These are phyloP conservation scores for Candida maris DNA, from an alignment of 805 yeast genomes.

Conservation along the genomic window DNA sequence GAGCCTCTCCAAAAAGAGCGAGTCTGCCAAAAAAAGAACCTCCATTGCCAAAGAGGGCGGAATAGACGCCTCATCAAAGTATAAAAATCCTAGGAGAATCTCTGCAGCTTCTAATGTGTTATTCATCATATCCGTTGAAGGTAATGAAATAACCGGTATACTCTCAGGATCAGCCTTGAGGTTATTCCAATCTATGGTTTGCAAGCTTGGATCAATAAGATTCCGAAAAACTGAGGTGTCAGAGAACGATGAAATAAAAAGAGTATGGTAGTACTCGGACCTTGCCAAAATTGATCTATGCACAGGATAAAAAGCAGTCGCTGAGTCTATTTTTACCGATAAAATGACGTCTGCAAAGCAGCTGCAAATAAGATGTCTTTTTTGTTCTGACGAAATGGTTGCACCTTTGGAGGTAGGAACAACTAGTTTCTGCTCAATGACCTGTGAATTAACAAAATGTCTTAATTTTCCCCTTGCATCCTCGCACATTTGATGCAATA, in stretches of 20 bases:
- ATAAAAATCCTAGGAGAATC: conserved; percentile 50
- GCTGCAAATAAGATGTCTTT: conserved; percentile 18
- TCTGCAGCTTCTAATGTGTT: conserved; percentile 29
- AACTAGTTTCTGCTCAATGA: conserved; percentile 22
- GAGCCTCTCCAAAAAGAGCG: conserved; percentile 55
- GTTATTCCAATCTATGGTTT: conserved; percentile 19
- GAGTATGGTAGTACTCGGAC: conserved; percentile 59
- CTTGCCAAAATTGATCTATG: conserved; percentile 59
- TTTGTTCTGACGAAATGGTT: conserved; percentile 21
- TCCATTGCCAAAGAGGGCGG: conserved; percentile 52
- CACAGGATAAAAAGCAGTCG: conserved; percentile 48
- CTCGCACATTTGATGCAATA: conserved; percentile 33
- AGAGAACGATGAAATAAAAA: conserved; percentile 52
- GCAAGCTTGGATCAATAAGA: conserved; percentile 8
- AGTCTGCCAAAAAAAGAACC: conserved; percentile 56
- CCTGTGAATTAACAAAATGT: conserved; percentile 24
- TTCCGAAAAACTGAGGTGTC: conserved; percentile 19
- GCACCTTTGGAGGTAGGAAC: neutral
- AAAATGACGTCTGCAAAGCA: conserved; percentile 48
- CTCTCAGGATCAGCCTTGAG: conserved; percentile 9
- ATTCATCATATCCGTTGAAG: conserved; percentile 11
- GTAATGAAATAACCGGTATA: conserved; percentile 22
- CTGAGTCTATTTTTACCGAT: conserved; percentile 27
- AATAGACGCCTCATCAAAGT: conserved; percentile 55
- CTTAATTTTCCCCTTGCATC: conserved; percentile 34